A percentile compares a stretch with the other conserved stretches of the same genome.
Evolutionary conservation across 2,329 filamentous ascomycete species (phyloP).

Genomic region (Penicillium rolfsii): DNA sequence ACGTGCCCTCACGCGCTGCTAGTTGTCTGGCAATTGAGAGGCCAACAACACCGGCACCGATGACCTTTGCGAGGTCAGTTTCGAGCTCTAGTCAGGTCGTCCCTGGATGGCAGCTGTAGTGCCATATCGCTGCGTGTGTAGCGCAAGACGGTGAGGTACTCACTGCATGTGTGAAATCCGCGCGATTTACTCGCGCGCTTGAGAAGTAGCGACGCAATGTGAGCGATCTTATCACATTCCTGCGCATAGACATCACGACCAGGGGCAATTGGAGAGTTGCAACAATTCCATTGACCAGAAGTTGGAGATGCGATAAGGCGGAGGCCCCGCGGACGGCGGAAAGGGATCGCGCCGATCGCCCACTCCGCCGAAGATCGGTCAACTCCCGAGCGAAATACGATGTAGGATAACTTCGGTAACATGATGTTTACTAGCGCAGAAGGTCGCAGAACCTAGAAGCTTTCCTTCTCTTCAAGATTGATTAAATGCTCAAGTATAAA

Average conservation of each 20-base stretch:
- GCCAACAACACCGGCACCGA: slow-evolving; percentile 75
- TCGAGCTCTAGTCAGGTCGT: neutral
- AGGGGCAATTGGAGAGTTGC: slow-evolving; percentile 13
- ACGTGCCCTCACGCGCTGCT: slow-evolving; percentile 61
- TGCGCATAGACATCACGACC: slow-evolving; percentile 20
- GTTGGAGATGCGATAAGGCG: slow-evolving; percentile 10
- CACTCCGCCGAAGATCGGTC: slow-evolving; percentile 7
- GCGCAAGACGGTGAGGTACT: slow-evolving; percentile 2
- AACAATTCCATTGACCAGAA: slow-evolving; percentile 13
- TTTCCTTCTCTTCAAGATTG: neutral
- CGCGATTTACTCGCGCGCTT: slow-evolving; percentile 43
- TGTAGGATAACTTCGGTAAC: neutral
- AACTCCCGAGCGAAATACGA: neutral
- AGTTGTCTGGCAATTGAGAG: slow-evolving; percentile 77
- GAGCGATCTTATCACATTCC: slow-evolving; percentile 12
- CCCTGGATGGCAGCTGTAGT: neutral
- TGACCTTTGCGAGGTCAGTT: slow-evolving; percentile 48
- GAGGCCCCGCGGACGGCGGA: slow-evolving; percentile 14
- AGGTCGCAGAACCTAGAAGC: neutral
- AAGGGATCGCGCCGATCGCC: slow-evolving; percentile 18
- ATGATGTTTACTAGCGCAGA: neutral
- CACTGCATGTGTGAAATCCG: slow-evolving; percentile 67
- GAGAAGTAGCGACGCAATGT: slow-evolving; percentile 46
- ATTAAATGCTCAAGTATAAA: slow-evolving; percentile 11
- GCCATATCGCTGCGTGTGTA: neutral